Evolutionary conservation across 345 rosid genomes (phyloP).

Genomic region (Eucalyptus pauciflora): DNA sequence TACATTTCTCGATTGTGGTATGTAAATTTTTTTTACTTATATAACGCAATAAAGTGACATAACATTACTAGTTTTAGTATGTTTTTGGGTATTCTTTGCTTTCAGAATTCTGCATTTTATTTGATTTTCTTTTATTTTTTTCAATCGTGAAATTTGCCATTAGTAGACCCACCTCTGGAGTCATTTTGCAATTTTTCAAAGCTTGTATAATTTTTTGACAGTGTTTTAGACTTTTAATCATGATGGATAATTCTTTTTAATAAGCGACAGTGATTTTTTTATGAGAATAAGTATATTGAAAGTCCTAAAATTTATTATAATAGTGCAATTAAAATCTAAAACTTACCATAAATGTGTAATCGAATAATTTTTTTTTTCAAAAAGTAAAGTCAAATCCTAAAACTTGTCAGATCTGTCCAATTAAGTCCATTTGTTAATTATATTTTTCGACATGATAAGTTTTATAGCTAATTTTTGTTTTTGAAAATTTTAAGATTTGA

Average conservation of each 20-base stretch:
- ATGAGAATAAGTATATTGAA: rapidly evolving
- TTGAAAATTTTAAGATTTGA: rapidly evolving
- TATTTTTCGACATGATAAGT: rapidly evolving
- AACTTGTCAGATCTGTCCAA: rapidly evolving
- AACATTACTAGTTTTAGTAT: rapidly evolving
- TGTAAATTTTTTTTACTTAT: rapidly evolving
- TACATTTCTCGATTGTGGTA: rapidly evolving
- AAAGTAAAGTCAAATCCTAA: rapidly evolving
- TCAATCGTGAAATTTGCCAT: rapidly evolving
- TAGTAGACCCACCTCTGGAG: rapidly evolving
- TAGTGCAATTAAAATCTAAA: neutral
- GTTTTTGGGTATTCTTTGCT: rapidly evolving
- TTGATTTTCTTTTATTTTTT: neutral
- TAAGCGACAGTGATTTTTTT: rapidly evolving
- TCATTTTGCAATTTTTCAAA: neutral
- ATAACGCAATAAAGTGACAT: rapidly evolving
- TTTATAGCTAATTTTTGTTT: too few species aligned
- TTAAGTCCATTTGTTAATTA: rapidly evolving
- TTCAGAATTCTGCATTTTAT: rapidly evolving
- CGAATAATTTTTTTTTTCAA: too few species aligned
- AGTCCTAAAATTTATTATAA: rapidly evolving
- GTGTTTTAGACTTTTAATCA: rapidly evolving
- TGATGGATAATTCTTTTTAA: neutral
- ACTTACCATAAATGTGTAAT: rapidly evolving
- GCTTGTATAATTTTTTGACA: rapidly evolving